phyloP scores from a whole-genome alignment of 331 rosid genomes.

The Malus hybrid region DNA sequence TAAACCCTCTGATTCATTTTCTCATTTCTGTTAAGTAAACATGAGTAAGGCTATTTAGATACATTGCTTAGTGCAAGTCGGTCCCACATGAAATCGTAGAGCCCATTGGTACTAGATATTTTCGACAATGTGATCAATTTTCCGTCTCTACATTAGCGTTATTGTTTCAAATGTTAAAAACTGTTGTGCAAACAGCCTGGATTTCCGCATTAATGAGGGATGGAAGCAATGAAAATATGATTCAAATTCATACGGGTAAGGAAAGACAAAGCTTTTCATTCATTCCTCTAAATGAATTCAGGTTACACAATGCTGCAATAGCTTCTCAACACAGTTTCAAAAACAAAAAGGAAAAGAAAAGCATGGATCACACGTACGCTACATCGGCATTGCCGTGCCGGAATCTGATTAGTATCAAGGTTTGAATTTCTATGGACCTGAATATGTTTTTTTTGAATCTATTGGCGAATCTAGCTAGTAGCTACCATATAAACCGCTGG shows the following conservation, averaged over 20 bases:
- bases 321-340: background rate
- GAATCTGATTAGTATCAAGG: background rate
- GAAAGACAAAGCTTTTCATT: background rate
- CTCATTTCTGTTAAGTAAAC: too few species aligned
- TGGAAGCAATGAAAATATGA: background rate
- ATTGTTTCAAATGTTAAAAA: background rate
- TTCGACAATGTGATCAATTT: too few species aligned
- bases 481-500: slow-evolving; percentile 90
- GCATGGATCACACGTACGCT: background rate
- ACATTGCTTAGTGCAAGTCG: background rate
- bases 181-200: background rate
- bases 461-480: slow-evolving; percentile 1
- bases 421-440: background rate
- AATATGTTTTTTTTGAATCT: background rate
- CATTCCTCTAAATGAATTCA: background rate
- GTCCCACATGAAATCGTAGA: background rate
- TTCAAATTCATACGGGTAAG: background rate
- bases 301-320: background rate
- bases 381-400: background rate
- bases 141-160: too few species aligned
- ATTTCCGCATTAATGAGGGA: too few species aligned
- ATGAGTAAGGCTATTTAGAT: too few species aligned
- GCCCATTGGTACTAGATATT: background rate
- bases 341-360: background rate
- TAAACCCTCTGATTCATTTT: too few species aligned